A percentile compares a stretch with the other conserved stretches of the same genome.
These are phyloP conservation scores for Pseudocercospora crystallina DNA, from an alignment of 2,329 filamentous ascomycete genomes.

Conservation along the genomic window DNA sequence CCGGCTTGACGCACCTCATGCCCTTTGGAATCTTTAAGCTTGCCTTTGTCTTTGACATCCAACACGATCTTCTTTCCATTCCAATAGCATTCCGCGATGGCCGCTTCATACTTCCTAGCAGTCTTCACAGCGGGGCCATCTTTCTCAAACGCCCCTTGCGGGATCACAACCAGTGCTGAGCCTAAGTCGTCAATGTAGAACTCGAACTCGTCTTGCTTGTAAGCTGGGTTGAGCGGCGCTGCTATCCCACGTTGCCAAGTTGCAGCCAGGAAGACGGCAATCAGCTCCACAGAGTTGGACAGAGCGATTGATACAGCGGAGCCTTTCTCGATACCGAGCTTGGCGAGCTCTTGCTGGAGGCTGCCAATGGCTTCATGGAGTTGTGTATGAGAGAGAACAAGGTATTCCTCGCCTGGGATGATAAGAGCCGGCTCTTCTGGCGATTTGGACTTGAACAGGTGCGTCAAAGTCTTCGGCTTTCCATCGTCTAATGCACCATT, in stretches of 20 bases:
- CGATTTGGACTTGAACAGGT: neutral
- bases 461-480: neutral
- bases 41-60: slow-evolving; percentile 74
- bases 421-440: neutral
- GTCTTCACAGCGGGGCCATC: slow-evolving; percentile 71
- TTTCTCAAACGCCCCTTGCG: slow-evolving; percentile 56
- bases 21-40: slow-evolving; percentile 55
- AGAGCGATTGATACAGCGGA: slow-evolving; percentile 78
- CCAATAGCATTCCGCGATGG: slow-evolving; percentile 82
- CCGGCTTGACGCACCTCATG: slow-evolving; percentile 55
- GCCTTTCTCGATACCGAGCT: slow-evolving; percentile 33
- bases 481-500: neutral
- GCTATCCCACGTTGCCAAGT: slow-evolving; percentile 79
- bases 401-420: slow-evolving; percentile 5
- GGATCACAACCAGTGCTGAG: slow-evolving; percentile 74
- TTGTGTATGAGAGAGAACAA: slow-evolving; percentile 3
- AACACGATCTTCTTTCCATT: slow-evolving; percentile 64
- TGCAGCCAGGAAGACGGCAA: slow-evolving; percentile 77
- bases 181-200: slow-evolving; percentile 87
- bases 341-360: slow-evolving; percentile 6
- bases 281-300: slow-evolving; percentile 81
- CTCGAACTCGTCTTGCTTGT: slow-evolving; percentile 86
- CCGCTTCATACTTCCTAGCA: slow-evolving; percentile 73
- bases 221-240: slow-evolving; percentile 80
- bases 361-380: slow-evolving; percentile 6